Conservation (phyloP, 2,329 filamentous ascomycete genomes). For the Fusarium buxicola region DNA sequence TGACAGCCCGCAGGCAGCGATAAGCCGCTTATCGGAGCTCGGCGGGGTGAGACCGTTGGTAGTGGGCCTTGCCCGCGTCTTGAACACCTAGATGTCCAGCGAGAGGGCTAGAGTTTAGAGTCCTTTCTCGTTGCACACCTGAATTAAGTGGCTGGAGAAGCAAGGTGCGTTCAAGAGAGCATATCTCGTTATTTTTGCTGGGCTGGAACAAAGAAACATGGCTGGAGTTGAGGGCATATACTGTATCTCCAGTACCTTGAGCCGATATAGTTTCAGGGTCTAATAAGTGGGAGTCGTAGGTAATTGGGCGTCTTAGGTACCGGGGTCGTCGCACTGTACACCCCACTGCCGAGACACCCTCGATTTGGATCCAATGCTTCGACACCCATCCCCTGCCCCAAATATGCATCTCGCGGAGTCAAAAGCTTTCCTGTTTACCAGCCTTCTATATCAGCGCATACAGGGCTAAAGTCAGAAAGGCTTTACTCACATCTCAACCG, state of each 20-base stretch:
- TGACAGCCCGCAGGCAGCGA: constrained; percentile 45
- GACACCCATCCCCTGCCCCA: background rate
- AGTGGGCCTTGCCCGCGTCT: constrained; percentile 9
- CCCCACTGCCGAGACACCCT: constrained; percentile 15
- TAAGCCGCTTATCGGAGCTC: constrained; percentile 47
- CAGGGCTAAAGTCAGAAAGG: background rate
- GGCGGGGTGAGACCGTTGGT: constrained; percentile 32
- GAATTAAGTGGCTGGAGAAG: background rate
- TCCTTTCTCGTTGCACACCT: background rate
- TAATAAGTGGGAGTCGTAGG: constrained; percentile 1
- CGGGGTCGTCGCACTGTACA: constrained; percentile 29
- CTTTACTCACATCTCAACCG: background rate
- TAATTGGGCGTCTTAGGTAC: constrained; percentile 2
- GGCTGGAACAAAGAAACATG: background rate
- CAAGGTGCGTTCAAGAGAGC: background rate
- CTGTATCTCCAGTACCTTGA: background rate
- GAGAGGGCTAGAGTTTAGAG: background rate
- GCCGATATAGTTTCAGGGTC: constrained; percentile 21
- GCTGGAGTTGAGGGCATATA: background rate
- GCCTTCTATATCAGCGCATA: background rate
- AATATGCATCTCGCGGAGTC: background rate
- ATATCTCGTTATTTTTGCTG: background rate
- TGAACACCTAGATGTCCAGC: constrained; percentile 4
- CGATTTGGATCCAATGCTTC: constrained; percentile 1
- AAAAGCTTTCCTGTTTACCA: background rate